Evolutionary conservation across 2,329 filamentous ascomycete species (phyloP), one percentile per base, ranked within the genome.

Genomic region (Neophaeococcomyces mojaviensis): DNA sequence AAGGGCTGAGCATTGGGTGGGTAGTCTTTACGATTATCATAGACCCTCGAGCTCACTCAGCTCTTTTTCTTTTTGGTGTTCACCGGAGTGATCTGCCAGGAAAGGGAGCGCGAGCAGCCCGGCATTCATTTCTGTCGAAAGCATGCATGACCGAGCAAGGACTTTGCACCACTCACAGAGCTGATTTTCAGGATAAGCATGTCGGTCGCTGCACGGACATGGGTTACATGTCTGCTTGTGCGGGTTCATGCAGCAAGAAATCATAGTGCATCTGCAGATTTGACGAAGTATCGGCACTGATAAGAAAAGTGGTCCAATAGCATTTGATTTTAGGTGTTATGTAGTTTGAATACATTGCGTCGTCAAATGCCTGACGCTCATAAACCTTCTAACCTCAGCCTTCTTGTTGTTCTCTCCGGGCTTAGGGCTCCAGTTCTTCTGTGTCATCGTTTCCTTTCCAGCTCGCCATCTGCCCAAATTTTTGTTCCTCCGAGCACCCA

Each of bases 281-380:
- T 10, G n/a, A 28, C 5, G 10, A 28, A 44, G 32, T 26, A 36
- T 37, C 31, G 41, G 32, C 41, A 44, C 32, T 37, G 41, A 44
- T 44, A 44, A 44, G 41, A 24, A 12, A 34, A 28, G 13, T 2
- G 6, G n/a, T 15, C 41, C 41, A 44, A 44, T 44, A 22, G 28
- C 15, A 44, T 13, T 19, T 16, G 28, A 26, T 8, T 15, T 30
- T 44, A 36, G 30, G 18, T 10, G 22, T 33, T 19, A 35, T 18
- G 22, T 44, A 20, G 32, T 44, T 44, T 32, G 41, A 44, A 36
- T 44, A 44, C 41, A 44, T 44, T 30, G 35, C 41, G 41, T 44
- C 41, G 18, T 36, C 22, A 22, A 44, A 44, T 44, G 41, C 22
- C 41, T 30, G 18, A 16, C 41, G 20, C 22, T 28, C 12, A 24